These are phyloP conservation scores for Eryngium alpinum DNA, from an alignment of 140 eudicot genomes.

Conservation along the genomic window DNA sequence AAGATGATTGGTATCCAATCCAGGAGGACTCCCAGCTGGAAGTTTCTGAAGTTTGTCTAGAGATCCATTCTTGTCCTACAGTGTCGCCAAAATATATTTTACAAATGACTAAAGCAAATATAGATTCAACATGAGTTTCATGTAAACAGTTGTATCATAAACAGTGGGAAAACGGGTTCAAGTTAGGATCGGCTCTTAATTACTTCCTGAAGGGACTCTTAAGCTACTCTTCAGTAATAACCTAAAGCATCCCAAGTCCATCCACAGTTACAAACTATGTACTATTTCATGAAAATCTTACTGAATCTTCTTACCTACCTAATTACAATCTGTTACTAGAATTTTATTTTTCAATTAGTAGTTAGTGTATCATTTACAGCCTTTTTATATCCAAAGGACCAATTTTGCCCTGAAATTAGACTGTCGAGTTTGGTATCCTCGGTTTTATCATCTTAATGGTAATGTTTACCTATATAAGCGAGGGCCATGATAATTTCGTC, in stretches of 20 bases:
- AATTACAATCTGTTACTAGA: not conserved
- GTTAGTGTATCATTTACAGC: not conserved
- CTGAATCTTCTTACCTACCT: not conserved
- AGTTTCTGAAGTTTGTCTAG: constrained; percentile 28
- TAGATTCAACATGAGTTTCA: not conserved
- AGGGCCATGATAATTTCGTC: no score
- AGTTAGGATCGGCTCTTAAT: not conserved
- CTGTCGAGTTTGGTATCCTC: no score
- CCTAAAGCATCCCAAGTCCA: not conserved
- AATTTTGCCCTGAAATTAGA: not conserved
- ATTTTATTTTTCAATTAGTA: not conserved
- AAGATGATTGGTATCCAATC: constrained; percentile 31
- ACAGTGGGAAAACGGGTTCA: not conserved
- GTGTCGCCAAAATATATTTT: constrained; percentile 1
- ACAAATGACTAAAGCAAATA: not conserved
- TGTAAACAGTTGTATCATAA: not conserved
- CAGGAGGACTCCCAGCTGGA: constrained; percentile 37
- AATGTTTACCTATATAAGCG: no score
- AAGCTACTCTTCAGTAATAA: not conserved
- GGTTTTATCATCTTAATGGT: no score
- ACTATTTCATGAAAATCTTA: not conserved
- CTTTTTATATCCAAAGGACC: not conserved
- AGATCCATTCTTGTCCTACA: constrained; percentile 33
- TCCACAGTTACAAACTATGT: not conserved
- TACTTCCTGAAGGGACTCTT: not conserved